These are phyloP conservation scores for Rhodotorula diobovata DNA, from an alignment of 768 basidiomycete species.

Conservation along the genomic window DNA sequence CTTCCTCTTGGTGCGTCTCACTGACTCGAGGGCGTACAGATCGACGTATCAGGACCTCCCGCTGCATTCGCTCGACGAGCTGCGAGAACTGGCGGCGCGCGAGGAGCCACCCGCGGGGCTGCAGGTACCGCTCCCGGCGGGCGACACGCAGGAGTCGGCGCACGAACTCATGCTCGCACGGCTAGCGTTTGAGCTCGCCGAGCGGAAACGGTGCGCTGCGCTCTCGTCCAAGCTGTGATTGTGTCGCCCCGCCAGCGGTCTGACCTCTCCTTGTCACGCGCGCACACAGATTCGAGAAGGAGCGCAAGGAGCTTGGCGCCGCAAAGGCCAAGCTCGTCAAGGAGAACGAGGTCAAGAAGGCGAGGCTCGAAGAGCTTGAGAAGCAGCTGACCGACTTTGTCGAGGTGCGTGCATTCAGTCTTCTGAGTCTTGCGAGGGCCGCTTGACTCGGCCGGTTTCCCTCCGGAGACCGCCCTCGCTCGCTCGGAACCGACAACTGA, in stretches of 20 bases:
- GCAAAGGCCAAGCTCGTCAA: conserved; percentile 76
- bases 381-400: conserved; percentile 61
- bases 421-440: too few species aligned
- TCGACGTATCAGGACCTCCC: conserved; percentile 84
- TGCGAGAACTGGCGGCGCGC: conserved; percentile 56
- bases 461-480: too few species aligned
- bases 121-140: conserved; percentile 55
- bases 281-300: conserved; percentile 35
- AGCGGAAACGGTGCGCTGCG: conserved; percentile 69
- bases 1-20: neutral
- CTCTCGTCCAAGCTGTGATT: neutral
- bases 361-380: conserved; percentile 72
- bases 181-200: conserved; percentile 76
- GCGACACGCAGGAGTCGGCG: conserved; percentile 52
- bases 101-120: conserved; percentile 54
- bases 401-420: conserved; percentile 22
- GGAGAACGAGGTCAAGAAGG: conserved; percentile 67
- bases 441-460: too few species aligned
- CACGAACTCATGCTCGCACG: conserved; percentile 85
- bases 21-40: conserved; percentile 44
- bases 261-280: neutral
- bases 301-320: conserved; percentile 58
- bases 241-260: neutral
- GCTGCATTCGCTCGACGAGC: conserved; percentile 66
- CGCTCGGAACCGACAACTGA: neutral